Evolutionary conservation across 345 rosid genomes (phyloP).

Genomic region (Pistacia vera): DNA sequence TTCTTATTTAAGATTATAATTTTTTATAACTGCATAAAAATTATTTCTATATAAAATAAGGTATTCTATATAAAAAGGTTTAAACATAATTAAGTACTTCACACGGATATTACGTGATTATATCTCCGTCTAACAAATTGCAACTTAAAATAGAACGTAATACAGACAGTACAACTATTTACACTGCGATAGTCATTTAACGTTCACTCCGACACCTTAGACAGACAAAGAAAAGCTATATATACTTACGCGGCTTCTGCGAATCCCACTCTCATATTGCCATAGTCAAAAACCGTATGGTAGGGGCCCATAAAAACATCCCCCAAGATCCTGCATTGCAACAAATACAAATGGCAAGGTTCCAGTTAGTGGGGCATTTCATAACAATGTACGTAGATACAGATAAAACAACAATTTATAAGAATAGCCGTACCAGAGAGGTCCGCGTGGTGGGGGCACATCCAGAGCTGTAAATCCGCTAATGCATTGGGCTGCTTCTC

Average conservation of each 20-base stretch:
- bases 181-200: constrained; percentile 8
- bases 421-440: constrained; percentile 54
- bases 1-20: too few relatives aligned
- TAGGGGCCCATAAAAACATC: constrained; percentile 82
- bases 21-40: too few relatives aligned
- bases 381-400: neutral
- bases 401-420: neutral
- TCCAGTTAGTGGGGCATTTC: neutral
- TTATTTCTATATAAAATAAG: too few relatives aligned
- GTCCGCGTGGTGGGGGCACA: constrained; percentile 79
- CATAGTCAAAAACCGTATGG: constrained; percentile 86
- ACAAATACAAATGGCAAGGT: neutral
- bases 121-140: too few relatives aligned
- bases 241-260: constrained; percentile 66
- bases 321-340: constrained; percentile 70
- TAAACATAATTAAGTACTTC: too few relatives aligned
- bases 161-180: constrained; percentile 19
- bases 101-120: too few relatives aligned
- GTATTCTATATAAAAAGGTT: too few relatives aligned
- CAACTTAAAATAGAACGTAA: too few relatives aligned
- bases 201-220: neutral
- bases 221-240: neutral
- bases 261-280: constrained; percentile 75
- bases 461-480: constrained; percentile 74
- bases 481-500: constrained; percentile 60